Conservation (phyloP, 306 rosid genomes). For the Medicago lupulina region DNA sequence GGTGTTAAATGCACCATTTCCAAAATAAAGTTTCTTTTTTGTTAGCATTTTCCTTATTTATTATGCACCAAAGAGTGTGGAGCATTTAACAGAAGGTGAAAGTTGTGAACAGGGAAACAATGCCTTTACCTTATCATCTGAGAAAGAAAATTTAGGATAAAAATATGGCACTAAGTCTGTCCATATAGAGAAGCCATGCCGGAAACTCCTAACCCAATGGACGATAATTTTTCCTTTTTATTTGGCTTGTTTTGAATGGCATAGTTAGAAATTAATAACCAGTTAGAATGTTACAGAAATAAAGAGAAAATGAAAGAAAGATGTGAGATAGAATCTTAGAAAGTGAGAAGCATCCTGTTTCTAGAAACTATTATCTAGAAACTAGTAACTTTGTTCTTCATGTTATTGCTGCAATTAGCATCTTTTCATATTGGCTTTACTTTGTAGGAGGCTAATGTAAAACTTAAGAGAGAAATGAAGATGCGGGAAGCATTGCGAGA, state of each 20-base stretch:
- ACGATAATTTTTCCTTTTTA: background rate
- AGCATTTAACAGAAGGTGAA: background rate
- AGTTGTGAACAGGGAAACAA: background rate
- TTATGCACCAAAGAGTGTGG: background rate
- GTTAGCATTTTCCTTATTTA: no score
- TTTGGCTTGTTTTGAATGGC: conserved; percentile 1
- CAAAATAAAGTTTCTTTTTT: no score
- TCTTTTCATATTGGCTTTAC: conserved; percentile 27
- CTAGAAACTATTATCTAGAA: background rate
- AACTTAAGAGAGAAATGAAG: conserved; percentile 62
- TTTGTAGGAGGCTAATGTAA: conserved; percentile 70
- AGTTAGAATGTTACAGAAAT: background rate
- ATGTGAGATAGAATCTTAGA: conserved; percentile 6
- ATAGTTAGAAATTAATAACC: background rate
- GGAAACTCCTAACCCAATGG: background rate
- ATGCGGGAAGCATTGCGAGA: conserved; percentile 67
- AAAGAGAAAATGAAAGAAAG: conserved; percentile 9
- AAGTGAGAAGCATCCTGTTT: background rate
- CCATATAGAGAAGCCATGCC: background rate
- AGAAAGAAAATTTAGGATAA: background rate
- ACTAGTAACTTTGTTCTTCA: background rate
- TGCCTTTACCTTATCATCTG: background rate
- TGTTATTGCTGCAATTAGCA: conserved; percentile 13
- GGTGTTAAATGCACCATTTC: no score
- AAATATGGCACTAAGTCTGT: background rate